Evolutionary conservation across 73 alveolate species (phyloP).

Genomic region (Paramecium bursaria): DNA sequence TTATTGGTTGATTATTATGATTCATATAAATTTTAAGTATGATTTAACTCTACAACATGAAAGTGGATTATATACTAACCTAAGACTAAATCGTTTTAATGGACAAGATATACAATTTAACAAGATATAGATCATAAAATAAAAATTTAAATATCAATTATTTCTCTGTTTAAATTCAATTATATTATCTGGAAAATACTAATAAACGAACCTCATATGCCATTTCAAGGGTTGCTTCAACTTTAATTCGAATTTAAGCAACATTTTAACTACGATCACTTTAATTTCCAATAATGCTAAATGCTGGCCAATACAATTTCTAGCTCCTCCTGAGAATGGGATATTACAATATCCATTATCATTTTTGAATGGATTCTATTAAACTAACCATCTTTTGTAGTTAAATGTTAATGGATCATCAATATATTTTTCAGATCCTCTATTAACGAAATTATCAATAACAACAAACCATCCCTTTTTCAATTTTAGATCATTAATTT

Average conservation of each 20-base stretch:
- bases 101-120: too few species aligned
- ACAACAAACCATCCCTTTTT: background rate
- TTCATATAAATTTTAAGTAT: too few species aligned
- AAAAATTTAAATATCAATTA: too few species aligned
- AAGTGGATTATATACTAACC: too few species aligned
- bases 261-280: constrained; percentile 15
- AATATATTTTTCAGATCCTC: constrained; percentile 7
- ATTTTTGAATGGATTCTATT: background rate
- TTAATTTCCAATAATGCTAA: constrained; percentile 17
- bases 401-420: background rate
- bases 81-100: too few species aligned
- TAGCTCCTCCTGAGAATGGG: constrained; percentile 49
- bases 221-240: too few species aligned
- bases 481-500: background rate
- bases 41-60: too few species aligned
- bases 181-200: too few species aligned
- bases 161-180: too few species aligned
- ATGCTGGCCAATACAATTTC: constrained; percentile 55
- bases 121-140: too few species aligned
- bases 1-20: too few species aligned
- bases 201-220: too few species aligned
- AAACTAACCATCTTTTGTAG: constrained; percentile 12
- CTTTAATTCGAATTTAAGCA: background rate
- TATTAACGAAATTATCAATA: background rate
- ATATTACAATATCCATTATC: background rate